These are phyloP conservation scores for Blastomyces gilchristii DNA, from an alignment of 2,329 filamentous ascomycete species.

Conservation along the genomic window DNA sequence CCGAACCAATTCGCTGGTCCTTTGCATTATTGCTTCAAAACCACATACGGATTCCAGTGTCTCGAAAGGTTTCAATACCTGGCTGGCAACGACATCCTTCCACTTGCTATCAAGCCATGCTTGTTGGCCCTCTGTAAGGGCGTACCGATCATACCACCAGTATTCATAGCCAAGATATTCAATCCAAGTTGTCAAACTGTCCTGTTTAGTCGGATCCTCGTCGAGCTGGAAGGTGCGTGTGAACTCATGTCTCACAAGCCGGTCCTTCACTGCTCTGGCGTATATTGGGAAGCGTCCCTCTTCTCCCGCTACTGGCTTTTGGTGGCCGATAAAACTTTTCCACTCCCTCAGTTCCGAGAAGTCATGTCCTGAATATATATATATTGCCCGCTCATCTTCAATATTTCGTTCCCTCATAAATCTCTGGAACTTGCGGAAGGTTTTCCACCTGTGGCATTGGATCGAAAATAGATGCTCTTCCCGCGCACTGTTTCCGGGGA, in stretches of 20 bases:
- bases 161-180: slow-evolving; percentile 8
- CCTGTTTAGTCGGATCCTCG: slow-evolving; percentile 3
- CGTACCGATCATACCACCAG: background rate
- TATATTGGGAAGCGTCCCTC: background rate
- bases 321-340: background rate
- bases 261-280: background rate
- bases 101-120: background rate
- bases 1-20: background rate
- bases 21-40: background rate
- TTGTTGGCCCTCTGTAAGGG: background rate
- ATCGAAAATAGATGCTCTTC: background rate
- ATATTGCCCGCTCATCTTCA: background rate
- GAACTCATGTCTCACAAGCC: slow-evolving; percentile 5
- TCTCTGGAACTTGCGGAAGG: background rate
- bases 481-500: background rate
- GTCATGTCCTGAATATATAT: background rate
- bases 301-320: background rate
- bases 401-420: background rate
- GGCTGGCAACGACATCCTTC: background rate
- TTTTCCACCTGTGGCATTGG: background rate
- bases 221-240: slow-evolving; percentile 1
- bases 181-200: slow-evolving; percentile 5
- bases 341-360: background rate
- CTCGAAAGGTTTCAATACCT: background rate
- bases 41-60: background rate